Base-by-base conservation (phyloP, 257 asterid genomes). In the Forsythia suspensa region DNA sequence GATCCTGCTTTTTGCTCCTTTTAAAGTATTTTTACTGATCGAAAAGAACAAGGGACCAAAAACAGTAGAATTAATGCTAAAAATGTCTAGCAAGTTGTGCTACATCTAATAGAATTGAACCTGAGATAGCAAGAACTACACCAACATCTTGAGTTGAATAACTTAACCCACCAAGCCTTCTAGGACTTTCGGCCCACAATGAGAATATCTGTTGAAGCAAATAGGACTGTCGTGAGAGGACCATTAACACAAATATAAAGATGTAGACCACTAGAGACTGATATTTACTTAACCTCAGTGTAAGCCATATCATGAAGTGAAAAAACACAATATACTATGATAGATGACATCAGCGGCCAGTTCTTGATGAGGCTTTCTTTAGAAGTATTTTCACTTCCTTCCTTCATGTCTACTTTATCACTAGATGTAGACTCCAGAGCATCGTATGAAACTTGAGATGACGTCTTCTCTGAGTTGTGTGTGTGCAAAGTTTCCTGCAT, bases 291-390 rank as follows among this genome's bases (percentile, higher is more conserved):
- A 74, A 93, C 98, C 92, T 93, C 97, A 0, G 88, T 71, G 87
- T 93, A 93, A 65, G 98, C 93, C 90, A 93, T 93, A 79, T 90
- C 97, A 80, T 93, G 98, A 81, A 93, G 96, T 43, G 91, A 89
- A 87, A 93, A 88, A 70, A 90, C 71, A 71, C 96, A 91, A 70
- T 91, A 93, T 6, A 88, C 90, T 13, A 90, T 81, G 71, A 93
- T 84, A 46, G 98, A 86, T 4, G 98, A 93, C 94, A 93, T 85
- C 18, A 93, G 89, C 46, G 98, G 97, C 98, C 97, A 91, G 86
- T 93, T 93, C 79, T 63, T 89, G n/a, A 80, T 61, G 20, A 93
- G 94, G 88, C 87, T 90, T 67, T 72, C 52, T 51, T 78, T 84
- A 10, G 91, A 77, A 48, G 79, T 21, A 7, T 79, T 36, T 70